Conservation (phyloP, 2,329 filamentous ascomycete species). For the Hypoxylon sp. region DNA sequence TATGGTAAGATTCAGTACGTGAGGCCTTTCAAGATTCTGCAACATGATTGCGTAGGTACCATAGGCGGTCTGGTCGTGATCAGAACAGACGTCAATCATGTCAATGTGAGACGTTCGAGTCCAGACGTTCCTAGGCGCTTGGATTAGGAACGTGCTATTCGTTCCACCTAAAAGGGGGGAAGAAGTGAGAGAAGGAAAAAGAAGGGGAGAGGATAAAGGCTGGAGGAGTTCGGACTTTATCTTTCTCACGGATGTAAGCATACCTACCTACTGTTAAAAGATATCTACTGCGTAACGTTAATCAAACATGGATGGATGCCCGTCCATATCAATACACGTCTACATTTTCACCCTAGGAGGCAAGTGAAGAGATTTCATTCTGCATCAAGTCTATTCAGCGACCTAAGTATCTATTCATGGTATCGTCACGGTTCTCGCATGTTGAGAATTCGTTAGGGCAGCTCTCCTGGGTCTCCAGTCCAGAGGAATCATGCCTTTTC, state of each 20-base stretch:
- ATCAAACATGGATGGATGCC: neutral
- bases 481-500: slow-evolving; percentile 37
- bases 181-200: too few species aligned
- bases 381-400: slow-evolving; percentile 47
- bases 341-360: neutral
- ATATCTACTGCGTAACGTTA: too few species aligned
- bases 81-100: neutral
- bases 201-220: too few species aligned
- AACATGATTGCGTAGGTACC: neutral
- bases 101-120: neutral
- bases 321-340: neutral
- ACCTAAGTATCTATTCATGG: slow-evolving; percentile 46
- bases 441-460: slow-evolving; percentile 35
- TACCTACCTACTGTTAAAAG: too few species aligned
- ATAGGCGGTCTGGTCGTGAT: neutral
- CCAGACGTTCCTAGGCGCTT: neutral
- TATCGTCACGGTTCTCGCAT: slow-evolving; percentile 42
- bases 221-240: too few species aligned
- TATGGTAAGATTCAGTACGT: neutral
- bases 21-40: neutral
- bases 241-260: too few species aligned
- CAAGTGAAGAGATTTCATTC: neutral
- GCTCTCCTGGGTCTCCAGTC: slow-evolving; percentile 47
- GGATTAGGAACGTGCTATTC: too few species aligned
- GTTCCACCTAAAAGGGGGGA: too few species aligned